Evolutionary conservation across 2,329 filamentous ascomycete species (phyloP).

Genomic region (Metarhizium brunneum): DNA sequence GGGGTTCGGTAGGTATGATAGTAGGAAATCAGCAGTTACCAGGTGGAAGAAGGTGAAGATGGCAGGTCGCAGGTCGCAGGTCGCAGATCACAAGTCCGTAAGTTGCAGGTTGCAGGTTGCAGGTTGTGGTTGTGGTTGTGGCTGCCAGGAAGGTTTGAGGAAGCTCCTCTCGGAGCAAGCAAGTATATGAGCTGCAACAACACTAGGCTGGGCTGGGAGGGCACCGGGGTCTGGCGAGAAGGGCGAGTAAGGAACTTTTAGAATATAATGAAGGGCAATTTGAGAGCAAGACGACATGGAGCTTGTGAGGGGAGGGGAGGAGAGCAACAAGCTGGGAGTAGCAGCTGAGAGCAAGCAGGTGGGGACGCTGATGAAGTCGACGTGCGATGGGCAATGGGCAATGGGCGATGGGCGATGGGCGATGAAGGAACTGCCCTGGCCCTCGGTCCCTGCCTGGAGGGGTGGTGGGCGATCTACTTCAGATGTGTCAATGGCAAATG

Average conservation of each 20-base stretch:
- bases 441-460: slow-evolving; percentile 8
- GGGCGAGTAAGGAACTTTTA: background rate
- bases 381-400: background rate
- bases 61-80: background rate
- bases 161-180: background rate
- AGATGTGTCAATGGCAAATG: background rate
- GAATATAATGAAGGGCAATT: too few relatives aligned
- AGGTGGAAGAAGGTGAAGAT: background rate
- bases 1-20: background rate
- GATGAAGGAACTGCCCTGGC: background rate
- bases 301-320: background rate
- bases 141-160: background rate
- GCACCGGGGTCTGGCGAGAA: background rate
- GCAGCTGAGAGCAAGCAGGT: slow-evolving; percentile 6
- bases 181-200: background rate
- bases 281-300: too few relatives aligned
- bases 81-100: background rate
- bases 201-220: too few relatives aligned
- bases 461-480: slow-evolving; percentile 11
- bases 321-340: background rate
- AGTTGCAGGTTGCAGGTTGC: background rate
- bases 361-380: slow-evolving; percentile 11
- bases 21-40: background rate
- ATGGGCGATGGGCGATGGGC: background rate
- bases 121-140: background rate